Evolutionary conservation across 192 early-diverging fungal species (phyloP), one percentile per base, ranked within the genome.

Genomic region (Cetraspora pellucida): DNA sequence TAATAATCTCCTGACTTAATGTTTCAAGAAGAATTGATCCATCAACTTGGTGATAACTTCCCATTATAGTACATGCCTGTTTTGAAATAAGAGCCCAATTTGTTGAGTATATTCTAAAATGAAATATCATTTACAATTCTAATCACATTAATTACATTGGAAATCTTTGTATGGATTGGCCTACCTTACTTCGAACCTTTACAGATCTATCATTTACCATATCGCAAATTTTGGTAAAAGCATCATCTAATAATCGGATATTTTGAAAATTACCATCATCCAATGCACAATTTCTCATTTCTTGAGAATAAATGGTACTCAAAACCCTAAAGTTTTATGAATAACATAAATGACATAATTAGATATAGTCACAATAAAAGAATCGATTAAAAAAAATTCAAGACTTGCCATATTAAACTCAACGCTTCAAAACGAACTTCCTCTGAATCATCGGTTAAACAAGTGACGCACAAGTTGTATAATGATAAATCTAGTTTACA

Each of bases 181-280:
- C 11, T 79, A 82, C 84, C 80, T 92, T 92, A 63, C 91, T 90
- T 13, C 93, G 86, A 45, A 95, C 87, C 11, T 81, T 78, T 61
- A 92, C 85, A 3, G 90, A 89, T 44, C 84, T 82, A 77, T 95
- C 93, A 71, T 92, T 92, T 47, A 94, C 87, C 86, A 94, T 89
- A 77, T 95, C 93, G 77, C 93, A 95, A n/a, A 91, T 82, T 80
- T 90, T 89, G 37, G 91, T 85, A 78, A 95, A 94, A 23, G 93
- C 91, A 78, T 95, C 93, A 73, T 94, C 89, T 6, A 89, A 82
- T 14, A 91, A 73, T 14, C 87, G 74, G 59, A 83, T 79, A 30
- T 65, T 72, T 58, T 83, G 78, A 55, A 17, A 72, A 66, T 11
- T 72, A 9, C 57, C 64, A 63, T 16, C 58, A 77, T 11, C 31